These are phyloP conservation scores for Baudoinia panamericana DNA, from an alignment of 495 filamentous ascomycete genomes.

Conservation along the genomic window DNA sequence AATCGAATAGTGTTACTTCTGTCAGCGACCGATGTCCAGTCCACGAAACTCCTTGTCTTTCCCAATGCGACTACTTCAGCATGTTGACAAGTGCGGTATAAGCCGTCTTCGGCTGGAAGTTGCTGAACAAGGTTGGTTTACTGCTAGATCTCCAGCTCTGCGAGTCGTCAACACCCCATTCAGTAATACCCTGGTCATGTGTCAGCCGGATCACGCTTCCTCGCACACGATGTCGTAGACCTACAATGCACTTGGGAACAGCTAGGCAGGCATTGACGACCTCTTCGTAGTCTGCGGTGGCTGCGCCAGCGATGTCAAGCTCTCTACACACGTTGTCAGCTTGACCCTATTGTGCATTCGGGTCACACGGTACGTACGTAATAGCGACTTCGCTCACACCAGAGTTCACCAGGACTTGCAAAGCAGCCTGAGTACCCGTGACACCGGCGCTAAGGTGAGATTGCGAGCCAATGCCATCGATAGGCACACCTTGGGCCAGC, in stretches of 20 bases:
- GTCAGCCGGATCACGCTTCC: neutral
- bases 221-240: too few species aligned
- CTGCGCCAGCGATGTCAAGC: slow-evolving; percentile 49
- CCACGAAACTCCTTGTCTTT: too few species aligned
- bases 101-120: slow-evolving; percentile 49
- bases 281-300: slow-evolving; percentile 46
- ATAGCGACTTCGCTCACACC: slow-evolving; percentile 46
- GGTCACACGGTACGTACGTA: too few species aligned
- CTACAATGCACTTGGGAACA: slow-evolving; percentile 50
- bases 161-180: slow-evolving; percentile 60
- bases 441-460: slow-evolving; percentile 44
- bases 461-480: slow-evolving; percentile 62
- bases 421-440: slow-evolving; percentile 34
- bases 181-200: slow-evolving; percentile 31
- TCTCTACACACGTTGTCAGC: slow-evolving; percentile 36
- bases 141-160: slow-evolving; percentile 48
- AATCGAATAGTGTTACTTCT: too few species aligned
- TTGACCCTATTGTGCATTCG: too few species aligned
- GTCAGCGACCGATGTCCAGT: too few species aligned
- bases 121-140: slow-evolving; percentile 51
- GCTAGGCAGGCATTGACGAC: slow-evolving; percentile 52
- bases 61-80: slow-evolving; percentile 1
- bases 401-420: slow-evolving; percentile 42
- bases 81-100: slow-evolving; percentile 46
- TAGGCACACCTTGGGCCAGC: slow-evolving; percentile 50